Conservation (phyloP, 1,284 basidiomycete species). For the Puccinia novopanici region DNA sequence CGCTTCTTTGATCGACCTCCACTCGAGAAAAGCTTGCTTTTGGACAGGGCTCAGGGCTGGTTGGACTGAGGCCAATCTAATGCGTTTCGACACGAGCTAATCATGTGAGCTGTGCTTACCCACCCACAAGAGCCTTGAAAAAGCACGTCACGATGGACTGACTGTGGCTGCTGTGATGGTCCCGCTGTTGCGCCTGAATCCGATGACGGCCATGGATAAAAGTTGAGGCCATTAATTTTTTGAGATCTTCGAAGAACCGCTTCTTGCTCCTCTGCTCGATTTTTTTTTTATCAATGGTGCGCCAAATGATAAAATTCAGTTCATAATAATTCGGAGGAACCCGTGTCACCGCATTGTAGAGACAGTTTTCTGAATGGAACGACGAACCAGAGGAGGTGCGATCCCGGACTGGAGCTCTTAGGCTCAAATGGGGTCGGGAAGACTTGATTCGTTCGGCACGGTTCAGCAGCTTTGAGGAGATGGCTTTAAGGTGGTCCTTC, state of each 20-base stretch:
- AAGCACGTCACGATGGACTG: not conserved
- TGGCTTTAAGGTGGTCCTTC: slow-evolving; percentile 25
- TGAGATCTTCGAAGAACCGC: slow-evolving; percentile 33
- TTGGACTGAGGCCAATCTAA: slow-evolving; percentile 18
- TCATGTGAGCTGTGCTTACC: not conserved
- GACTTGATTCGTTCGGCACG: slow-evolving; percentile 46
- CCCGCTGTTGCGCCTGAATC: not conserved
- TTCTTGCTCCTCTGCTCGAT: slow-evolving; percentile 42
- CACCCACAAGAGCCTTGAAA: not conserved
- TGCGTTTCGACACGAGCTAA: not conserved
- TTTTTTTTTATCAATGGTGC: not conserved
- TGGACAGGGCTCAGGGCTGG: slow-evolving; percentile 32
- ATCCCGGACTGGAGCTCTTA: slow-evolving; percentile 29
- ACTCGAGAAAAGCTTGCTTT: slow-evolving; percentile 15
- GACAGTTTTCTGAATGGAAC: not conserved
- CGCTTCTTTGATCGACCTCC: slow-evolving; percentile 29
- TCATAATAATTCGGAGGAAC: not conserved
- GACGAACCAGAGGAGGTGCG: slow-evolving; percentile 29
- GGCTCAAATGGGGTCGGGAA: slow-evolving; percentile 8
- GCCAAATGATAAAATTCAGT: not conserved
- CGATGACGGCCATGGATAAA: slow-evolving; percentile 22
- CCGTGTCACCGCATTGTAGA: not conserved
- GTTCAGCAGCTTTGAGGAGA: slow-evolving; percentile 43
- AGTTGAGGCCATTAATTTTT: slow-evolving; percentile 26
- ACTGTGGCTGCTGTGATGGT: not conserved